Conservation (phyloP, 129 eudicot species). For the Artemisia annua region DNA sequence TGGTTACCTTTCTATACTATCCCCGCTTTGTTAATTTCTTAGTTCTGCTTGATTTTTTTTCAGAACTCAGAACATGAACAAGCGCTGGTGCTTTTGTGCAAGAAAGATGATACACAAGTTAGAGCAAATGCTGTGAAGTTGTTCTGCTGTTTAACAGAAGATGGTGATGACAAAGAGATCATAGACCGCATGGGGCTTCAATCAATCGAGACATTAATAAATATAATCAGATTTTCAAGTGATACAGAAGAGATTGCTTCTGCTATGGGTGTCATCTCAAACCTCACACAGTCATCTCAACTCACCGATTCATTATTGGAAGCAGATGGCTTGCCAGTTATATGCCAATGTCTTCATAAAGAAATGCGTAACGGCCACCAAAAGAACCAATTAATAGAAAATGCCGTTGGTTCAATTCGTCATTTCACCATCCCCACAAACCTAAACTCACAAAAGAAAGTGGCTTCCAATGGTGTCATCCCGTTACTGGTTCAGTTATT, state of each 20-base stretch:
- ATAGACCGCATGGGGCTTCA: constrained; percentile 42
- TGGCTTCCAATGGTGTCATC: constrained; percentile 56
- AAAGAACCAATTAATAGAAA: constrained; percentile 41
- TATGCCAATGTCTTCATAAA: constrained; percentile 36
- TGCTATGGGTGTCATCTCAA: constrained; percentile 53
- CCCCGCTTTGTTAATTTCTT: background rate
- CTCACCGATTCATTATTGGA: constrained; percentile 48
- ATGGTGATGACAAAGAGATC: constrained; percentile 39
- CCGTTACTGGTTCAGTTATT: constrained; percentile 51
- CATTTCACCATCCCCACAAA: constrained; percentile 55
- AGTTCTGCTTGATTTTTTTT: background rate
- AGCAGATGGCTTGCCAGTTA: constrained; percentile 39
- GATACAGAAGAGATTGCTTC: constrained; percentile 61
- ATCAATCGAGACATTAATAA: constrained; percentile 39
- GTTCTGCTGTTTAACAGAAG: constrained; percentile 57
- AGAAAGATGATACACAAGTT: constrained; percentile 38
- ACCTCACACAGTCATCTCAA: constrained; percentile 46
- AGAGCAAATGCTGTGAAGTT: constrained; percentile 60
- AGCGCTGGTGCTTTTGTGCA: constrained; percentile 43
- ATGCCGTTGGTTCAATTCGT: constrained; percentile 52
- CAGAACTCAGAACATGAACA: constrained; percentile 48
- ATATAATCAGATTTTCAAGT: constrained; percentile 37
- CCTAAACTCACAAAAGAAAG: constrained; percentile 49
- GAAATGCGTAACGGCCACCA: constrained; percentile 34
- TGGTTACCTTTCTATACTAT: background rate